phyloP scores from a whole-genome alignment of 2,329 filamentous ascomycete genomes.

The Sporothrix sp. region DNA sequence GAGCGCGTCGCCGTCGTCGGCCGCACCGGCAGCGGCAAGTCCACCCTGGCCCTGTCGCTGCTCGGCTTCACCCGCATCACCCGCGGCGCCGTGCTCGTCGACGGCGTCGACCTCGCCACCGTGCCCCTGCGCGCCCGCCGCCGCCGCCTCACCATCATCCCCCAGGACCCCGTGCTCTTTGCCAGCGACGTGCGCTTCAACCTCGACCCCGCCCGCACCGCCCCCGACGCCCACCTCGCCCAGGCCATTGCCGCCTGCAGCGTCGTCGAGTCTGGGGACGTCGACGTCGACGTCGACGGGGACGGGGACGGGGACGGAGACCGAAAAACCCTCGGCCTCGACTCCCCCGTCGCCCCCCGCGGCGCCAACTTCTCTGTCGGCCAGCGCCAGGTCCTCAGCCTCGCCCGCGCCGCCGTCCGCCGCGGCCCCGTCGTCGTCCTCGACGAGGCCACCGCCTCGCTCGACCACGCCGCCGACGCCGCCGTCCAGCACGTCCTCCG shows the following conservation, averaged over 20 bases:
- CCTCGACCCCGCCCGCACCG: constrained; percentile 53
- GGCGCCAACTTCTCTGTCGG: constrained; percentile 49
- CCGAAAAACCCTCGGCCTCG: constrained; percentile 31
- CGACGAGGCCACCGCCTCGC: constrained; percentile 50
- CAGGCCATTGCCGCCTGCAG: constrained; percentile 53
- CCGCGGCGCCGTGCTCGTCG: constrained; percentile 34
- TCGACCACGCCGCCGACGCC: constrained; percentile 48
- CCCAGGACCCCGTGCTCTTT: constrained; percentile 31
- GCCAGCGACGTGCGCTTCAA: constrained; percentile 37
- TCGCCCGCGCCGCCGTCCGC: constrained; percentile 46
- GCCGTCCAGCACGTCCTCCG: constrained; percentile 46
- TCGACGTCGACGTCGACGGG: background rate
- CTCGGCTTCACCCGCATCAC: constrained; percentile 26
- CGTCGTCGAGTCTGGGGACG: constrained; percentile 38
- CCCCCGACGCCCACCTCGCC: constrained; percentile 43
- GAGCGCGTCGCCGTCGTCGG: constrained; percentile 58
- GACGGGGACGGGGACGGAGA: constrained; percentile 24
- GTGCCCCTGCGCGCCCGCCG: constrained; percentile 28
- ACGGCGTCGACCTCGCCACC: constrained; percentile 31
- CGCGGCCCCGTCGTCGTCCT: constrained; percentile 46
- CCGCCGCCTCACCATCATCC: constrained; percentile 29
- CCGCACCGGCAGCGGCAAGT: constrained; percentile 44
- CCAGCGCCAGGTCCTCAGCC: constrained; percentile 48
- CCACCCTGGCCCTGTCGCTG: constrained; percentile 29
- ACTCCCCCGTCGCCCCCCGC: constrained; percentile 40